Percentiles rank a stretch among this genome's conserved stretches.
Evolutionary conservation across 2,329 filamentous ascomycete species (phyloP).

Genomic region (Penicillium freii): DNA sequence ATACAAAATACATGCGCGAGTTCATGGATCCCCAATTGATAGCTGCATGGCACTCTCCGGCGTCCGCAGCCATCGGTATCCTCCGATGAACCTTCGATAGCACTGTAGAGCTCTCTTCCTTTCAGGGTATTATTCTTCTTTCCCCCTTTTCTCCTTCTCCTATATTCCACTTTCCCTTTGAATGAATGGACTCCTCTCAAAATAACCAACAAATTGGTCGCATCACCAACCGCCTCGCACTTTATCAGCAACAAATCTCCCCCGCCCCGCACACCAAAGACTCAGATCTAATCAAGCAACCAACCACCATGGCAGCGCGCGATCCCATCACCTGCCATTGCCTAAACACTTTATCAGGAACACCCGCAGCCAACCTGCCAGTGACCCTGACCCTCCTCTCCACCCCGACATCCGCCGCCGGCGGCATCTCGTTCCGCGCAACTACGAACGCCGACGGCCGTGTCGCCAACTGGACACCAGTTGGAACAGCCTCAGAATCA

Average conservation of each 20-base stretch:
- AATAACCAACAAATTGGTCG: conserved; percentile 22
- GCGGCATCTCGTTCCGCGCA: conserved; percentile 36
- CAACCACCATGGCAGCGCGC: conserved; percentile 35
- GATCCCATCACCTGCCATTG: conserved; percentile 52
- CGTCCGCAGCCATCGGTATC: conserved; percentile 31
- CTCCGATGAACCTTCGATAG: conserved; percentile 34
- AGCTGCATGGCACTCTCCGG: conserved; percentile 25
- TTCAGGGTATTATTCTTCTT: conserved; percentile 1
- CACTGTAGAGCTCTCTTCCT: conserved; percentile 8
- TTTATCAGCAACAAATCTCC: conserved; percentile 35
- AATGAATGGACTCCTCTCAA: conserved; percentile 25
- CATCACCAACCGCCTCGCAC: conserved; percentile 34
- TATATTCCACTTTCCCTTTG: conserved; percentile 10
- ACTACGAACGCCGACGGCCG: conserved; percentile 48
- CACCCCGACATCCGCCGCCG: conserved; percentile 42
- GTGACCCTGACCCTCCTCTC: conserved; percentile 57
- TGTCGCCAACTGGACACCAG: conserved; percentile 44
- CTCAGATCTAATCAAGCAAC: conserved; percentile 12
- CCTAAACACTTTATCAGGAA: conserved; percentile 50
- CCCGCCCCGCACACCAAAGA: conserved; percentile 11
- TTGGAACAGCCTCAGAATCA: conserved; percentile 21
- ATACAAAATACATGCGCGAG: neutral
- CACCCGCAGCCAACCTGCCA: conserved; percentile 46
- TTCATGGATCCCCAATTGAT: conserved; percentile 7
- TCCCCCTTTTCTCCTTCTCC: conserved; percentile 1